Base-by-base conservation (phyloP, 2,329 filamentous ascomycete genomes). In the Huntiella abstrusa region DNA sequence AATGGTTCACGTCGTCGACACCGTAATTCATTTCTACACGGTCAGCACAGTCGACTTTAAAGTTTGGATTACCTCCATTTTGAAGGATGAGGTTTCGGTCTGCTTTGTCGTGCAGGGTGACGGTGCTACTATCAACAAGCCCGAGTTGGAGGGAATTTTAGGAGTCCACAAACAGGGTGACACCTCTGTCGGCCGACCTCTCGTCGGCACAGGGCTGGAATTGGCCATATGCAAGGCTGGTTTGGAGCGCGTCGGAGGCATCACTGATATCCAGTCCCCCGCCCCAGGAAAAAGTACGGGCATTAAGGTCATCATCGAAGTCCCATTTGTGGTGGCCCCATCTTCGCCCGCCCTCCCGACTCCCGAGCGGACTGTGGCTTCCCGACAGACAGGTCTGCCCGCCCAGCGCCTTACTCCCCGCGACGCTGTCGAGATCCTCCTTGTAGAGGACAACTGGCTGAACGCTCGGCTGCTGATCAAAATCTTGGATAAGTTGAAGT, bases 81-180 rank as follows among this genome's bases (percentile, higher is more conserved):
- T 73, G 0, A 57, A 67, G 1, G 79, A 84, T 5, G 70, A 64
- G 0, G 72, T 83, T 19, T 71, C 77, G 38, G 71, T 87, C 36
- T 74, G 73, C 43, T 87, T 88, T 54, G 71, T 71, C 0, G 70
- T 91, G 4, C 73, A 82, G 57, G 83, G 88, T 53, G 83, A 80
- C 0, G 83, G 83, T 0, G 86, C 88, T 43, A 83, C 83, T 3
- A 87, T 88, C 33, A 78, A 85, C 52, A 78, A 86, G 41, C 77
- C 83, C 48, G 79, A 86, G 4, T 70, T 75, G 13, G 77, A 76
- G 54, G 71, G 71, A 35, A 65, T 88, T 1, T 88, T 88, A 61
- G 77, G 79, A 52, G 83, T 83, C 0, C 88, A 88, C 59, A 83
- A 77, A 51, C 83, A 91, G 59, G 83, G 82, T 4, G 83, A 88